Evolutionary conservation across 805 yeast genomes (phyloP), one percentile per base, ranked within the genome.

Genomic region (Teunomyces funiuensis): DNA sequence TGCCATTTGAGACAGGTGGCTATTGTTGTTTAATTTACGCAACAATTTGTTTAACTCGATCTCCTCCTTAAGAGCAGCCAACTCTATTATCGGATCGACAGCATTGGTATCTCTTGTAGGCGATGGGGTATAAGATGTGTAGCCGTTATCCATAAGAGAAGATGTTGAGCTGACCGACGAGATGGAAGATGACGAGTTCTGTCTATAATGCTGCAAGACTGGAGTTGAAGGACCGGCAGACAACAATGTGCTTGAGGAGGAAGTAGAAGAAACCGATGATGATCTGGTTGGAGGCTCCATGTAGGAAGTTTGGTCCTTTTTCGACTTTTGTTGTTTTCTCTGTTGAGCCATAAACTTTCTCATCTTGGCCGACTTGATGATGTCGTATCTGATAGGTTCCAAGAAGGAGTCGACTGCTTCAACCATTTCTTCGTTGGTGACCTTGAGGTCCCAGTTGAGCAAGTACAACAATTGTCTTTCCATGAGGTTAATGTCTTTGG

Each of bases 401-500:
- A 79, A 65, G 68, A 77, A 76, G 44, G 66, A 60, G 43, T 56
- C 60, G 57, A 77, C 67, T 29, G 61, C 66, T 20, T 45, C 47
- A 33, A 60, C 50, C 59, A 78, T 66, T 42, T 79, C 82, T 18
- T 60, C 61, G 49, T 64, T 71, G 38, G 63, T 55, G 29, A 78
- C 73, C 43, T 68, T 63, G 46, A 84, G 66, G 58, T 85, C 83
- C 89, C 90, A 85, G 61, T 83, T 76, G 57, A 85, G 65, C 38
- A 85, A 67, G 54, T 73, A 79, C 39, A 85, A 68, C 44, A 85
- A 66, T 61, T 85, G 91, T 57, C 88, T 77, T 63, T 85, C 95
- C 89, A 85, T 85, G 46, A 84, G 68, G 60, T 84, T 85, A 49
- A 85, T 79, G 58, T 85, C 95, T 47, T 80, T 80, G 41, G 74